A percentile compares a stretch with the other conserved stretches of the same genome.
Evolutionary conservation across 2,329 filamentous ascomycete species (phyloP).

Genomic region (Aspergillus novoparasiticus): DNA sequence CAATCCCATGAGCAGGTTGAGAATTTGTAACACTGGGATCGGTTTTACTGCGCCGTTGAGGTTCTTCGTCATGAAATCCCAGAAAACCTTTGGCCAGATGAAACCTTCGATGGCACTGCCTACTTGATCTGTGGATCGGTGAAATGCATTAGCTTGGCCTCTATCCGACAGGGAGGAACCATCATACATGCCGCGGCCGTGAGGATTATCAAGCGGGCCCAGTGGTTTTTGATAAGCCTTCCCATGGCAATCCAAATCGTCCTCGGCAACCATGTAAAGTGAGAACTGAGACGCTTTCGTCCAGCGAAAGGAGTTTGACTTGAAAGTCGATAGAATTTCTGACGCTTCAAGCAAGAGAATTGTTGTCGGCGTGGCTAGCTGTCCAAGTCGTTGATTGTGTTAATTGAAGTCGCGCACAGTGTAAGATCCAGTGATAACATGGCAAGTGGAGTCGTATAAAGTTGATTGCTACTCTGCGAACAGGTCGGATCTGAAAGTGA

Average conservation of each 20-base stretch:
- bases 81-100: conserved; percentile 99
- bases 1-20: conserved; percentile 84
- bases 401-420: background rate
- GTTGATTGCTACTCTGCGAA: background rate
- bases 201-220: conserved; percentile 90
- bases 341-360: background rate
- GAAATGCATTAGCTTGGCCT: conserved; percentile 15
- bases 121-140: conserved; percentile 71
- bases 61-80: conserved; percentile 91
- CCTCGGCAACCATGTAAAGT: background rate
- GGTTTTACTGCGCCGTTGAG: conserved; percentile 85
- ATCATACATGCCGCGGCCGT: conserved; percentile 74
- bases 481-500: background rate
- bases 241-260: conserved; percentile 64
- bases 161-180: background rate
- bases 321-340: background rate
- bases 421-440: background rate
- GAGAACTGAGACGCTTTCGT: conserved; percentile 20
- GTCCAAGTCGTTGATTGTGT: background rate
- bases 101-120: conserved; percentile 80
- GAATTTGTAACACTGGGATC: conserved; percentile 81
- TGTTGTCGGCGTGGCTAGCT: background rate
- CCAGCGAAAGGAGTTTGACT: conserved; percentile 28
- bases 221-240: conserved; percentile 99
- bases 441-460: background rate